Evolutionary conservation across 768 basidiomycete species (phyloP).

Genomic region (Mycena capillaripes): DNA sequence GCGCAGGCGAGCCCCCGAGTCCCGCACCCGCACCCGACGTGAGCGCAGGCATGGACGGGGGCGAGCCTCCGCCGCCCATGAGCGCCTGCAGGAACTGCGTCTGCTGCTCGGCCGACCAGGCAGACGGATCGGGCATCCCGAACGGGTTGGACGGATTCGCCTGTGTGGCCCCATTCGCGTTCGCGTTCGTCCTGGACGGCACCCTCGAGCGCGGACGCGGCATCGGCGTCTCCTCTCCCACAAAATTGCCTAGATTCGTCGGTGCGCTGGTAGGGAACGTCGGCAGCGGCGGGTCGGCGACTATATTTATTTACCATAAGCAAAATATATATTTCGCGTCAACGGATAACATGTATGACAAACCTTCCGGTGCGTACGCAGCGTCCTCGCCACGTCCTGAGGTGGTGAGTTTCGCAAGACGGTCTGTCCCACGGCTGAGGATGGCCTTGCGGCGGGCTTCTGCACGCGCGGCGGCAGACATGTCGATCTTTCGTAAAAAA

Average conservation of each 20-base stretch:
- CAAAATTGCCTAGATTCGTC: constrained; percentile 50
- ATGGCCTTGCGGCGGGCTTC: constrained; percentile 87
- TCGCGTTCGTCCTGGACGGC: constrained; percentile 48
- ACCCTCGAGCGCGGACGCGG: constrained; percentile 18
- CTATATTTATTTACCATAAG: neutral
- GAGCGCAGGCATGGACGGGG: neutral
- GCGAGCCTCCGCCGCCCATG: constrained; percentile 51
- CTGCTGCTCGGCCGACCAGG: constrained; percentile 80
- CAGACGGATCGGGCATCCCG: constrained; percentile 61
- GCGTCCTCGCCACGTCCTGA: constrained; percentile 77
- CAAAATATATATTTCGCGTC: neutral
- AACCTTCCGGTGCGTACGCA: constrained; percentile 67
- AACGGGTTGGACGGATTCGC: neutral
- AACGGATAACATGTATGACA: constrained; percentile 33
- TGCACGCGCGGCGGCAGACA: constrained; percentile 76
- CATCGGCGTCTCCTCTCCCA: constrained; percentile 59
- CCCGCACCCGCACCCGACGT: neutral
- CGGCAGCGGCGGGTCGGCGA: constrained; percentile 58
- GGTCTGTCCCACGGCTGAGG: constrained; percentile 76
- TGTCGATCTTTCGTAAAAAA: constrained; percentile 26
- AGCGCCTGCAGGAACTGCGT: constrained; percentile 77
- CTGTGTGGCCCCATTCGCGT: neutral
- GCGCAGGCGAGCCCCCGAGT: neutral
- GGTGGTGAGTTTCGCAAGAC: constrained; percentile 84
- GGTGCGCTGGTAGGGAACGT: constrained; percentile 30